These are phyloP conservation scores for Kockiozyma suomiensis DNA, from an alignment of 805 yeast genomes.

Conservation along the genomic window DNA sequence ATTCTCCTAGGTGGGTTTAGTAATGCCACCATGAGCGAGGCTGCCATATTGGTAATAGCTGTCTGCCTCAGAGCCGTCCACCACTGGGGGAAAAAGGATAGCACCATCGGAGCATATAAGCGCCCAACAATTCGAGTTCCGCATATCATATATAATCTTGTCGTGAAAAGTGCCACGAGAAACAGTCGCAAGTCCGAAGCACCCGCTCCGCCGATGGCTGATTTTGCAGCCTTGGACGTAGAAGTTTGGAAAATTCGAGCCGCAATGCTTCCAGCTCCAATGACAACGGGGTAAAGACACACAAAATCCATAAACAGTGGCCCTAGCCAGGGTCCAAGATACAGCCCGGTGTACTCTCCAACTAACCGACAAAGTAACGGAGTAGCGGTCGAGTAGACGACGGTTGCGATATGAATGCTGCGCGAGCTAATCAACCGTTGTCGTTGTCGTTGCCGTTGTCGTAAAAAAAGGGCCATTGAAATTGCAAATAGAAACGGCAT, in stretches of 20 bases:
- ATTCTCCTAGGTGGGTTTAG: conserved; percentile 3
- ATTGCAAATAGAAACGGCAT: conserved; percentile 3
- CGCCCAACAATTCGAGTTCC: conserved; percentile 8
- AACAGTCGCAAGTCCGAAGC: conserved; percentile 16
- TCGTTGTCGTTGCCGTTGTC: neutral
- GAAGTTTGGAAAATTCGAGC: conserved; percentile 8
- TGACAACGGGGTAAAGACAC: conserved; percentile 14
- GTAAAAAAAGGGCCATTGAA: conserved; percentile 5
- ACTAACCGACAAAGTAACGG: conserved; percentile 4
- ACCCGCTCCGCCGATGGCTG: conserved; percentile 5
- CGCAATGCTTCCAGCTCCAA: conserved; percentile 11
- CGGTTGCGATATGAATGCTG: neutral
- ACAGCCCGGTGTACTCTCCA: neutral
- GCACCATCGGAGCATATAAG: conserved; percentile 1
- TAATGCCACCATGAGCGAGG: conserved; percentile 4
- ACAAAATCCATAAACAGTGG: conserved; percentile 16
- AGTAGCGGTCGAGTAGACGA: conserved; percentile 1
- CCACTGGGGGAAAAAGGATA: neutral
- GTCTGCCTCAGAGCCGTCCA: conserved; percentile 11
- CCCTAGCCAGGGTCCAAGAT: conserved; percentile 23
- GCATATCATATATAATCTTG: conserved; percentile 13
- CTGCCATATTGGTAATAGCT: neutral
- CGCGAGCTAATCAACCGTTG: neutral
- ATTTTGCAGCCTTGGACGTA: conserved; percentile 2
- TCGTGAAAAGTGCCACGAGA: conserved; percentile 4